Percentiles rank a stretch among this genome's conserved stretches.
Evolutionary conservation across 805 yeast genomes (phyloP).

Genomic region (Kazachstania viticola): DNA sequence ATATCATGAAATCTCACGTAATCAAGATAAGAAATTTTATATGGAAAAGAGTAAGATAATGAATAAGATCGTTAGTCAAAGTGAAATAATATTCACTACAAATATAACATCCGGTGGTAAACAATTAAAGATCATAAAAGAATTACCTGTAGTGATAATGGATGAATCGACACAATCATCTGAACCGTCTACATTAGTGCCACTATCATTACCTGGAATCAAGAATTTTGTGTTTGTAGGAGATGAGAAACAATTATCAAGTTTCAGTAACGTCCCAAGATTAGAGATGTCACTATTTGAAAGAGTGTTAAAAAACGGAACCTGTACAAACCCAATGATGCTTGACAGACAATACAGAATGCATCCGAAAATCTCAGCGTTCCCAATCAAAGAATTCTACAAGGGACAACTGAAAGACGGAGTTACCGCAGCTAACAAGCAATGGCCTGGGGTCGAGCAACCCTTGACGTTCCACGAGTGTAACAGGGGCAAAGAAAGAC

Average conservation of each 20-base stretch:
- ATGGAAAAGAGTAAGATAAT: slow-evolving; percentile 34
- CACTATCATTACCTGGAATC: slow-evolving; percentile 57
- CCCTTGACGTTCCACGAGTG: slow-evolving; percentile 57
- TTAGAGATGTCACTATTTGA: slow-evolving; percentile 59
- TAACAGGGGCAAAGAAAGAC: slow-evolving; percentile 36
- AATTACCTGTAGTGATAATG: slow-evolving; percentile 59
- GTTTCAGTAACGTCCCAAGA: slow-evolving; percentile 58
- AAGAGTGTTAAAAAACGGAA: slow-evolving; percentile 50
- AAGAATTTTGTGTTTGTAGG: slow-evolving; percentile 62
- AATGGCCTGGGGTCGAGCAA: slow-evolving; percentile 34
- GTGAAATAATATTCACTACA: slow-evolving; percentile 61
- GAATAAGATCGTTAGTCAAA: slow-evolving; percentile 45
- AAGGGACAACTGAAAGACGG: slow-evolving; percentile 44
- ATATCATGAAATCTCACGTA: slow-evolving; percentile 30
- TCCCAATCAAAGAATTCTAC: slow-evolving; percentile 44
- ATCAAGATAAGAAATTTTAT: slow-evolving; percentile 39
- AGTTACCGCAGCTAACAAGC: slow-evolving; percentile 40
- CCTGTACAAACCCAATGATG: slow-evolving; percentile 52
- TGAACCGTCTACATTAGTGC: slow-evolving; percentile 60
- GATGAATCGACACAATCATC: slow-evolving; percentile 73
- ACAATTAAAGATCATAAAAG: slow-evolving; percentile 42
- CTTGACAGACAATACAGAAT: slow-evolving; percentile 58
- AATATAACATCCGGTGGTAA: slow-evolving; percentile 64
- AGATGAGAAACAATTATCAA: slow-evolving; percentile 64
- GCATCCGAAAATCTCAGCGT: slow-evolving; percentile 53